Conservation (phyloP, 2,329 filamentous ascomycete species). For the Arthroderma sp. region DNA sequence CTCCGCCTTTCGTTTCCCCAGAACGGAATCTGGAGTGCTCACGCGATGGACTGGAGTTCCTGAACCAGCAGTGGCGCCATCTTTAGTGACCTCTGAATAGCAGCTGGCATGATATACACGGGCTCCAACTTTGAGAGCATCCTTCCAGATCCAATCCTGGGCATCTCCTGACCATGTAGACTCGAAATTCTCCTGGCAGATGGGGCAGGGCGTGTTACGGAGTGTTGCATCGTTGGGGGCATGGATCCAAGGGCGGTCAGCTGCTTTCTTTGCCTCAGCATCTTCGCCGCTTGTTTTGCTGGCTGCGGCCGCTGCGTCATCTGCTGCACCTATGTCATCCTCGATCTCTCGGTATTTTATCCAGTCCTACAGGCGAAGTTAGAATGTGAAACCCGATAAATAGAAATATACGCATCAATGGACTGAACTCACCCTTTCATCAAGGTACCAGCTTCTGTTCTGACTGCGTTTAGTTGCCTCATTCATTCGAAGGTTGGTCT, state of each 20-base stretch:
- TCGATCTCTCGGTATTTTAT: slow-evolving; percentile 69
- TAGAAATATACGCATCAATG: background rate
- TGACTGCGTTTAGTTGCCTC: slow-evolving; percentile 77
- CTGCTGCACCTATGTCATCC: slow-evolving; percentile 43
- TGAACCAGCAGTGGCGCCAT: slow-evolving; percentile 27
- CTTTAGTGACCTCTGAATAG: slow-evolving; percentile 65
- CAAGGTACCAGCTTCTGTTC: slow-evolving; percentile 89
- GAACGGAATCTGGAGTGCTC: slow-evolving; percentile 48
- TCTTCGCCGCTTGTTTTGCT: slow-evolving; percentile 29
- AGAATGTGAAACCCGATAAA: slow-evolving; percentile 12
- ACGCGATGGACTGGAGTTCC: slow-evolving; percentile 21
- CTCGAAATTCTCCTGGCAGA: slow-evolving; percentile 92
- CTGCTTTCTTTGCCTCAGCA: slow-evolving; percentile 38
- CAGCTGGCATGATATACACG: slow-evolving; percentile 85
- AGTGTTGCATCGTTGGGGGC: slow-evolving; percentile 67
- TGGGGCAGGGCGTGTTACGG: slow-evolving; percentile 70
- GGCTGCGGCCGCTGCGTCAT: slow-evolving; percentile 28
- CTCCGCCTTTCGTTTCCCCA: slow-evolving; percentile 67
- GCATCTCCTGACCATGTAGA: slow-evolving; percentile 83
- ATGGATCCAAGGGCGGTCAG: slow-evolving; percentile 58
- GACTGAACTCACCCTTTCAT: slow-evolving; percentile 55
- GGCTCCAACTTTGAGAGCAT: slow-evolving; percentile 63
- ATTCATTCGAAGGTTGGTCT: slow-evolving; percentile 74
- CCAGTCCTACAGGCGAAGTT: slow-evolving; percentile 54
- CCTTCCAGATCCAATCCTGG: slow-evolving; percentile 95